Conservation (phyloP, 2,329 filamentous ascomycete species). For the Ophiobolus disseminans region DNA sequence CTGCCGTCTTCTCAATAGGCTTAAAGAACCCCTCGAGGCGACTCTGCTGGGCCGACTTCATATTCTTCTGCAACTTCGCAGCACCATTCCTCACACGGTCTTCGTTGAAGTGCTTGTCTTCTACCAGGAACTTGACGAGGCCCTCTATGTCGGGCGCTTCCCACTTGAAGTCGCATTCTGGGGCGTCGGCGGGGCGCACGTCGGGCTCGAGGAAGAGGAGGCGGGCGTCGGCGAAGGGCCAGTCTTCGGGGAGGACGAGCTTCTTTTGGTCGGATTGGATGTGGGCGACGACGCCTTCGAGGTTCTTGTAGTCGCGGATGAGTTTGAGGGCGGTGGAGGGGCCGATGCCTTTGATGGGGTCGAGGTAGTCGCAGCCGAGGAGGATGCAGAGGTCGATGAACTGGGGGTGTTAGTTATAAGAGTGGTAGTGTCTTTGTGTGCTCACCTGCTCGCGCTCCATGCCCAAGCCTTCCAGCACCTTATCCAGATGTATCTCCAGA, state of each 20-base stretch:
- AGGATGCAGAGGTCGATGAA: constrained; percentile 98
- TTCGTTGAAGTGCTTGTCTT: constrained; percentile 96
- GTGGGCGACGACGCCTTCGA: constrained; percentile 89
- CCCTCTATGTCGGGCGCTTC: constrained; percentile 90
- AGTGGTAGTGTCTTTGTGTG: constrained; percentile 12
- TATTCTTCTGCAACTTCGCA: constrained; percentile 81
- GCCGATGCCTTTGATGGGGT: constrained; percentile 93
- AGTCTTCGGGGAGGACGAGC: constrained; percentile 89
- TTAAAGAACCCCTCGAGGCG: constrained; percentile 98
- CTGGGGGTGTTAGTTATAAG: constrained; percentile 53
- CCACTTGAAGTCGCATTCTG: constrained; percentile 97
- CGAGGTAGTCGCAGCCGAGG: constrained; percentile 96
- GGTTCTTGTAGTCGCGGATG: constrained; percentile 86
- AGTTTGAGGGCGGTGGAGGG: constrained; percentile 91
- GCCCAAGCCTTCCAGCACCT: constrained; percentile 81
- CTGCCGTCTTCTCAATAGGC: constrained; percentile 83
- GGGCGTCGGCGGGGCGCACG: constrained; percentile 80
- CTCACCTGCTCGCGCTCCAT: constrained; percentile 86
- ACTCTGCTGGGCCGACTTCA: constrained; percentile 89
- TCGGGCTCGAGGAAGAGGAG: constrained; percentile 92
- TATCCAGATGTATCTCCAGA: constrained; percentile 88
- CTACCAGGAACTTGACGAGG: constrained; percentile 85
- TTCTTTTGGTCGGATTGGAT: constrained; percentile 74
- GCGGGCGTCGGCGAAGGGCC: constrained; percentile 92
- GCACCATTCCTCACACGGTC: constrained; percentile 86